Evolutionary conservation across 1,284 basidiomycete species (phyloP).

Genomic region (Austroboletus olivaceoglutinosus): DNA sequence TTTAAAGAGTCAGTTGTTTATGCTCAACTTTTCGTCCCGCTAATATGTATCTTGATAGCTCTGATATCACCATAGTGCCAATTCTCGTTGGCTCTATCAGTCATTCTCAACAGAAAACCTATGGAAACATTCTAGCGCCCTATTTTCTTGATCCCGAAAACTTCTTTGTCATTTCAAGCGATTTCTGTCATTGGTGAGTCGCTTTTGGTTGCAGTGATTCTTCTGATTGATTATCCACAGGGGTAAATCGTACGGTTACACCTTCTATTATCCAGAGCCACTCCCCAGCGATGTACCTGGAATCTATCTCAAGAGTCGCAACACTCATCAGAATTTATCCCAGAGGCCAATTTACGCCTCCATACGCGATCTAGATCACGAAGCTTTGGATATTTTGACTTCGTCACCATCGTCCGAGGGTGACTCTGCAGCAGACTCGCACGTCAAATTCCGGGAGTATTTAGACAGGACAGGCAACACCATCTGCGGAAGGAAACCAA

Average conservation of each 20-base stretch:
- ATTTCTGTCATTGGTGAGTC: conserved; percentile 95
- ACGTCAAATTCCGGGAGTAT: conserved; percentile 71
- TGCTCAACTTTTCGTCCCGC: neutral
- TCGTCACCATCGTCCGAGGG: conserved; percentile 44
- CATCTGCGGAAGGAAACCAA: conserved; percentile 95
- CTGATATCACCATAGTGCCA: conserved; percentile 81
- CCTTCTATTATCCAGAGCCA: conserved; percentile 80
- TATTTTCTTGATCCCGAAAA: conserved; percentile 78
- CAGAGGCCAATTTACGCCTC: conserved; percentile 64
- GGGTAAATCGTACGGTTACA: conserved; percentile 90
- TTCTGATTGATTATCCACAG: conserved; percentile 40
- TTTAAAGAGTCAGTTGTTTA: conserved; percentile 68
- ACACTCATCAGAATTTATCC: conserved; percentile 39
- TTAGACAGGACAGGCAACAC: conserved; percentile 88
- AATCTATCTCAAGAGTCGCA: conserved; percentile 50
- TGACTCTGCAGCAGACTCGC: conserved; percentile 47
- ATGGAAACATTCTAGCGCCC: conserved; percentile 74
- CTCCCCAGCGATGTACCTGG: conserved; percentile 50
- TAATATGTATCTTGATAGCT: conserved; percentile 39
- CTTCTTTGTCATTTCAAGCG: conserved; percentile 89
- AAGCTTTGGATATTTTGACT: conserved; percentile 74
- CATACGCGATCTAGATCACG: conserved; percentile 73
- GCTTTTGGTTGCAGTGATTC: neutral
- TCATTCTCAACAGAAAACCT: conserved; percentile 54
- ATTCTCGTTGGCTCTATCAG: conserved; percentile 88